Evolutionary conservation across 2,329 filamentous ascomycete genomes (phyloP).

Genomic region (Tolypocladium amazonense): DNA sequence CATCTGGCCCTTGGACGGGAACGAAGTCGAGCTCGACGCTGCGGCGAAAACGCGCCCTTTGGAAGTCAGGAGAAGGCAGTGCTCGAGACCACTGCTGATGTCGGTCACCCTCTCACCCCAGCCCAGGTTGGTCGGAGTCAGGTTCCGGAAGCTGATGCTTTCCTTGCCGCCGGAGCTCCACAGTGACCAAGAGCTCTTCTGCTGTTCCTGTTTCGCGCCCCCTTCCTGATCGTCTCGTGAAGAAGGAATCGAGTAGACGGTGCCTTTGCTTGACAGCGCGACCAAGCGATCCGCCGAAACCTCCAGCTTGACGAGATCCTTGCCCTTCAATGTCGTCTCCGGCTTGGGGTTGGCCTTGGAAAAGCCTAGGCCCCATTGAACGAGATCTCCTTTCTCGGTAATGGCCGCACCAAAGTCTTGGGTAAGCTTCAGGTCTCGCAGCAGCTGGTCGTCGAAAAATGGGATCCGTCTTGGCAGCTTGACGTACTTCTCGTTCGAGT

Average conservation of each 20-base stretch:
- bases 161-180: constrained; percentile 36
- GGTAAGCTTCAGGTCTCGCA: constrained; percentile 82
- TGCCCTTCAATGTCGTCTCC: constrained; percentile 64
- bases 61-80: constrained; percentile 76
- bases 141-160: constrained; percentile 57
- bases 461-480: constrained; percentile 70
- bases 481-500: constrained; percentile 64
- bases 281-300: constrained; percentile 78
- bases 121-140: constrained; percentile 53
- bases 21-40: constrained; percentile 69
- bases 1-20: constrained; percentile 75
- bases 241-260: constrained; percentile 76
- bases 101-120: constrained; percentile 65
- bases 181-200: constrained; percentile 57
- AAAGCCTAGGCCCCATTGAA: constrained; percentile 84
- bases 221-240: constrained; percentile 59
- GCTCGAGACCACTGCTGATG: constrained; percentile 71
- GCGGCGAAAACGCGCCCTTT: constrained; percentile 79
- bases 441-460: constrained; percentile 74
- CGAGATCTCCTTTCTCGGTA: constrained; percentile 73
- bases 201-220: constrained; percentile 51
- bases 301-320: constrained; percentile 65
- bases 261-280: constrained; percentile 62
- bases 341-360: constrained; percentile 54
- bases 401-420: constrained; percentile 76